Evolutionary conservation across 1,284 basidiomycete species (phyloP).

Genomic region (Boletus smithii): DNA sequence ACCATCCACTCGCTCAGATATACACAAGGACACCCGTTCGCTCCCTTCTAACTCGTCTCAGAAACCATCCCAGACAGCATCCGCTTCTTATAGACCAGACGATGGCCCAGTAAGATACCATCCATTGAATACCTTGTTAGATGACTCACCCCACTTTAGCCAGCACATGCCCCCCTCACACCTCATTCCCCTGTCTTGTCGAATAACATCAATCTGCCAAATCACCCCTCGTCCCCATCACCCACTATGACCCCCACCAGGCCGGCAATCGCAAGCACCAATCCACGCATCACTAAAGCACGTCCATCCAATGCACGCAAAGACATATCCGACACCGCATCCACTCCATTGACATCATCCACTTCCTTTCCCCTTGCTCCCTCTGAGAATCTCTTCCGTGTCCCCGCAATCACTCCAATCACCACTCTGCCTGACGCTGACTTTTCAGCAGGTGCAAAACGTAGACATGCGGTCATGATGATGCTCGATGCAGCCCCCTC

Average conservation of each 20-base stretch:
- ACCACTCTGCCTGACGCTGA: conserved; percentile 30
- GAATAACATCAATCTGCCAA: conserved; percentile 18
- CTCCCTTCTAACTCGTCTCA: conserved; percentile 23
- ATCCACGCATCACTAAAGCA: conserved; percentile 31
- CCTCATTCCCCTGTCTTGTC: conserved; percentile 32
- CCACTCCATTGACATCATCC: conserved; percentile 10
- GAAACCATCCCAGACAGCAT: conserved; percentile 17
- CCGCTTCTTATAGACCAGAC: conserved; percentile 19
- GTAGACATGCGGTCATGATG: conserved; percentile 61
- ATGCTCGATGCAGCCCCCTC: conserved; percentile 49
- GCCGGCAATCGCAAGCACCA: conserved; percentile 14
- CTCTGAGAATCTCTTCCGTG: conserved; percentile 30
- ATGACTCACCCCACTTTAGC: conserved; percentile 16
- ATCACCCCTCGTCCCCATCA: conserved; percentile 33
- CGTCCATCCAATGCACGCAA: conserved; percentile 24
- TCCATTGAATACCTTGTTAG: background rate
- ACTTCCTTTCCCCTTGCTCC: conserved; percentile 21
- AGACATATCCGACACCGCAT: conserved; percentile 22
- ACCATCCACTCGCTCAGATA: conserved; percentile 16
- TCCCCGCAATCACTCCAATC: conserved; percentile 17
- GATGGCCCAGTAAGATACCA: conserved; percentile 21
- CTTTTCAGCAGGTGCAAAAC: conserved; percentile 42
- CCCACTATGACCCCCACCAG: conserved; percentile 34
- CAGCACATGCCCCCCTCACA: conserved; percentile 15
- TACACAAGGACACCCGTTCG: conserved; percentile 19